Percentiles rank a stretch among this genome's conserved stretches.
These are phyloP conservation scores for Monosiga brevicollis DNA, from an alignment of 78 protist genomes.

Conservation along the genomic window DNA sequence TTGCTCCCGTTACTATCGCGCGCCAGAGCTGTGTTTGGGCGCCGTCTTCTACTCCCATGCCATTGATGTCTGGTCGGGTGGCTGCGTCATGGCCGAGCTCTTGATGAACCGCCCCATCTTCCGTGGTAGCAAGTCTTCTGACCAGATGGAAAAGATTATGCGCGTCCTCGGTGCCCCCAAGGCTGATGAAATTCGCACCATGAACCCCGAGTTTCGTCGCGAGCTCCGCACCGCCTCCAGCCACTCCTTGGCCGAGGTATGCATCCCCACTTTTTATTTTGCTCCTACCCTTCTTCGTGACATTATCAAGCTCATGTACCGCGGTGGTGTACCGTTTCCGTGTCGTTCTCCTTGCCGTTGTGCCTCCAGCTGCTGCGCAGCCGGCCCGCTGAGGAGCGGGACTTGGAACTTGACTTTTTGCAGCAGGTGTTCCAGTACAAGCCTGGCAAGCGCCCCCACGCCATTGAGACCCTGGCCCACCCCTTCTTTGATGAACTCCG, in stretches of 20 bases:
- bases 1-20: conserved; percentile 99
- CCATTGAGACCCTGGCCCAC: conserved; percentile 67
- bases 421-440: conserved; percentile 54
- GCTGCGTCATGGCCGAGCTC: conserved; percentile 91
- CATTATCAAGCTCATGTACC: too few species aligned
- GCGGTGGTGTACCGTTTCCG: too few species aligned
- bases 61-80: conserved; percentile 83
- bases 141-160: conserved; percentile 97
- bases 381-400: background rate
- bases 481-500: conserved; percentile 87
- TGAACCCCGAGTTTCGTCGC: conserved; percentile 77
- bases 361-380: background rate
- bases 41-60: conserved; percentile 89
- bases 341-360: too few species aligned
- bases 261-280: too few species aligned
- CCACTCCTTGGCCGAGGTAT: background rate
- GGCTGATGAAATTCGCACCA: conserved; percentile 66
- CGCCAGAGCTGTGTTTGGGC: conserved; percentile 99
- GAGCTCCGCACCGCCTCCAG: background rate
- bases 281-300: too few species aligned
- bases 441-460: conserved; percentile 63
- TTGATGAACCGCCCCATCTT: conserved; percentile 87
- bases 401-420: background rate
- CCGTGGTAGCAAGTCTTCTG: conserved; percentile 88
- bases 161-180: conserved; percentile 83